These are phyloP conservation scores for Ophiostoma novo-ulmi DNA, from an alignment of 2,329 filamentous ascomycete genomes.

Conservation along the genomic window DNA sequence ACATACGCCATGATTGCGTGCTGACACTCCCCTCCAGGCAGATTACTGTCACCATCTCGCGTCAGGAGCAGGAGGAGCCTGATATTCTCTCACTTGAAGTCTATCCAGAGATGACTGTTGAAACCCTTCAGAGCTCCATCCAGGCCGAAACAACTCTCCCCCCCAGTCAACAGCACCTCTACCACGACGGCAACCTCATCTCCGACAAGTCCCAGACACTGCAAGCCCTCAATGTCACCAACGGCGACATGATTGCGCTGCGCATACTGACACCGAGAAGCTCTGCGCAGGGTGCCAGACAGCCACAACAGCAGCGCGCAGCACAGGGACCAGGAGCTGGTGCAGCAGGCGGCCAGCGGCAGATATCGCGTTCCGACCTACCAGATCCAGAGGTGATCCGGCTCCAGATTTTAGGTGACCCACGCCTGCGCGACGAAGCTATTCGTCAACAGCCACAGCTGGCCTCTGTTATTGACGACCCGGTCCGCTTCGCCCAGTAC, in stretches of 20 bases:
- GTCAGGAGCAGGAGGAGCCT: constrained; percentile 63
- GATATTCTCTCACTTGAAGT: constrained; percentile 80
- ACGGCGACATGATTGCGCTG: constrained; percentile 89
- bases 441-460: constrained; percentile 70
- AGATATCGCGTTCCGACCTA: constrained; percentile 27
- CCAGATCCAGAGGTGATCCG: constrained; percentile 77
- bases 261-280: constrained; percentile 57
- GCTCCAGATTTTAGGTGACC: constrained; percentile 75
- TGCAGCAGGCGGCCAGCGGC: constrained; percentile 29
- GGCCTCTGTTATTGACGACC: constrained; percentile 68
- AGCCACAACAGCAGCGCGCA: constrained; percentile 32
- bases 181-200: constrained; percentile 81
- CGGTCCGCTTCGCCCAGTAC: constrained; percentile 68
- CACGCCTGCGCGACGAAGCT: constrained; percentile 64
- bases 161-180: constrained; percentile 71
- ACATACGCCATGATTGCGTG: background rate
- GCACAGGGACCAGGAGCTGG: constrained; percentile 31
- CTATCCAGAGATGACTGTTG: constrained; percentile 73
- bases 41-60: constrained; percentile 80
- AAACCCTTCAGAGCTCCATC: constrained; percentile 81
- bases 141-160: constrained; percentile 75
- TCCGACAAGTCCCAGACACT: constrained; percentile 74
- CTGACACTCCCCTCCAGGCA: constrained; percentile 52
- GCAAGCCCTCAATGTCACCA: constrained; percentile 70
- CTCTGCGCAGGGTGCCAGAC: constrained; percentile 34